Base-by-base conservation (phyloP, 202 grass and related monocot species). In the Tripidium arundinaceum region DNA sequence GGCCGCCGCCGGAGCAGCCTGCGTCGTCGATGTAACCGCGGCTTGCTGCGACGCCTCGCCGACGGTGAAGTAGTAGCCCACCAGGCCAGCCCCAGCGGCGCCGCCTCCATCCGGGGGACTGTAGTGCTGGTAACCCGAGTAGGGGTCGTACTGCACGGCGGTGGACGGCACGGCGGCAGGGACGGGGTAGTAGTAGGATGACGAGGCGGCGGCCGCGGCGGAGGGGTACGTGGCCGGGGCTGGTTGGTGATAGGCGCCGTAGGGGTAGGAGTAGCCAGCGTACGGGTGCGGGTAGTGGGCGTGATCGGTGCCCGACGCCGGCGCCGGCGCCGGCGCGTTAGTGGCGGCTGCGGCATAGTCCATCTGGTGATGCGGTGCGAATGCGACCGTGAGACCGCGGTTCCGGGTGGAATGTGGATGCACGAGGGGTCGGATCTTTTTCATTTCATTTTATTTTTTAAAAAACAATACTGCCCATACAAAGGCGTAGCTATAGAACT, bases 1-100 rank as follows among this genome's bases (percentile, higher is more conserved):
- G 10, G 68, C 1, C 13, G 63, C 69, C 9, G 9, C n/a, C n/a
- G 10, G 24, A 27, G 42, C 79, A 36, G n/a, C 27, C n/a, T 77
- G 55, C 45, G 37, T 26, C 11, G 49, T 40, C 68, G 70, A 41
- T 4, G 50, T 61, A 2, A 49, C 27, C 6, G 74, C 19, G 4
- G 62, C 43, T 27, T 83, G 83, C 16, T 83, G 83, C 42, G 76
- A 74, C 70, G 57, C 70, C 70, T 65, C 76, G 15, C 75, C 76
- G 29, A 38, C 63, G 62, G 34, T 28, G 54, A 40, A 83, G 70
- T 87, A 84, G 84, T 87, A 90, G 8, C 31, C 83, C 54, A 62
- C 13, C 49, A 57, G 54, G 62, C 21, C 73, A 33, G 54, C 15
- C 19, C 36, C 39, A 8, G 72, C 31, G 21, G 41, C 43, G 11